Conservation (phyloP, 768 basidiomycete genomes). For the Kwoniella dendrophila region DNA sequence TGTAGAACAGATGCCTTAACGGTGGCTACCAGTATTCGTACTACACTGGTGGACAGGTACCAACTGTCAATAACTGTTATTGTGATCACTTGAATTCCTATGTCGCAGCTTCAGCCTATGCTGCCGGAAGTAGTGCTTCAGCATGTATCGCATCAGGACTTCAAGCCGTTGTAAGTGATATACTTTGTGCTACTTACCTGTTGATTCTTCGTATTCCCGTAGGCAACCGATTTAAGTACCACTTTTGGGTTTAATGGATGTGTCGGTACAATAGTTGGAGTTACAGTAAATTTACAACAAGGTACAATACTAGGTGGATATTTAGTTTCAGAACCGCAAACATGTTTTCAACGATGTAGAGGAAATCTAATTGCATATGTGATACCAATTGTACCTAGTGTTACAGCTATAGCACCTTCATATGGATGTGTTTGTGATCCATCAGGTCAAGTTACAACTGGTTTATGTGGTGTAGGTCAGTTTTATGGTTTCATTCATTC, state of each 20-base stretch:
- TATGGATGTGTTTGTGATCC: slow-evolving; percentile 16
- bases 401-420: neutral
- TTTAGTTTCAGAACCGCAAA: neutral
- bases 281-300: slow-evolving; percentile 2
- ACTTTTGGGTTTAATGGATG: slow-evolving; percentile 8
- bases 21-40: slow-evolving; percentile 5
- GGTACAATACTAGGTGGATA: slow-evolving; percentile 10
- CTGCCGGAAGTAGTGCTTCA: neutral
- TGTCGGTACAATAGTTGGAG: slow-evolving; percentile 2
- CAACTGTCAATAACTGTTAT: slow-evolving; percentile 5
- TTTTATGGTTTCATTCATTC: slow-evolving; percentile 8
- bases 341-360: slow-evolving; percentile 2
- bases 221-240: slow-evolving; percentile 12
- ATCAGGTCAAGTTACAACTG: neutral
- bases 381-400: slow-evolving; percentile 10
- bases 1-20: neutral
- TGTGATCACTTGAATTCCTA: slow-evolving; percentile 9
- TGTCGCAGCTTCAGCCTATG: slow-evolving; percentile 9
- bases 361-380: slow-evolving; percentile 5
- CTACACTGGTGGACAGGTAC: neutral
- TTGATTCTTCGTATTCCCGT: neutral
- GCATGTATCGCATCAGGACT: neutral
- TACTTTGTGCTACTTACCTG: neutral
- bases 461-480: slow-evolving; percentile 4
- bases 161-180: slow-evolving; percentile 16